phyloP scores from a whole-genome alignment of 192 early-diverging fungal genomes.

The Podila epigama region DNA sequence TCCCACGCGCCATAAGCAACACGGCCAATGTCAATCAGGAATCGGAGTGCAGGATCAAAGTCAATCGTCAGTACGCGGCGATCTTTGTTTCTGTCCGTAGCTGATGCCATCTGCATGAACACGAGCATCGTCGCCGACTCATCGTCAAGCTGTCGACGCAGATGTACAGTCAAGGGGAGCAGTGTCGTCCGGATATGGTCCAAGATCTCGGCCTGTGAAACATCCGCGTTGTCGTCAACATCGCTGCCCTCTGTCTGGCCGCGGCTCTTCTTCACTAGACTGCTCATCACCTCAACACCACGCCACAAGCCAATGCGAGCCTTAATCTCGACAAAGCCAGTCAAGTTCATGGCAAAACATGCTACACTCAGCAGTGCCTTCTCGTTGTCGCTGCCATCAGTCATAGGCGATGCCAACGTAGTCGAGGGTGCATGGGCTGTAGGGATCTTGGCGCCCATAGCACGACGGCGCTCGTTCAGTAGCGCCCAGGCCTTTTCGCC shows the following conservation, averaged over 20 bases:
- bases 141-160: slow-evolving; percentile 43
- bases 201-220: slow-evolving; percentile 40
- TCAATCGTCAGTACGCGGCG: slow-evolving; percentile 9
- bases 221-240: slow-evolving; percentile 5
- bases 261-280: slow-evolving; percentile 15
- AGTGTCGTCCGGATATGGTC: slow-evolving; percentile 46
- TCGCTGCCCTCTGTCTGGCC: neutral
- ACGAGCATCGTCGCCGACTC: slow-evolving; percentile 37
- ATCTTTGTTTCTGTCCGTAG: slow-evolving; percentile 10
- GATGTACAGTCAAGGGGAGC: slow-evolving; percentile 32
- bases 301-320: slow-evolving; percentile 46
- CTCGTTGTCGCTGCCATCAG: slow-evolving; percentile 25
- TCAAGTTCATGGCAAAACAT: slow-evolving; percentile 41
- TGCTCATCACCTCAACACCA: slow-evolving; percentile 33
- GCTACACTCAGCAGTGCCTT: slow-evolving; percentile 33
- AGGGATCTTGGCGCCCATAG: slow-evolving; percentile 10
- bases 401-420: neutral
- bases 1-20: slow-evolving; percentile 47
- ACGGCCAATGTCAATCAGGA: slow-evolving; percentile 42
- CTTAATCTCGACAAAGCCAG: slow-evolving; percentile 46
- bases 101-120: slow-evolving; percentile 29
- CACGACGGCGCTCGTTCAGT: slow-evolving; percentile 40
- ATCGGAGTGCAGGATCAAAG: slow-evolving; percentile 39
- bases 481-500: slow-evolving; percentile 47
- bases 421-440: neutral